Conservation (phyloP, 164 flowering plant species). For the Magnolia kwangsiensis region DNA sequence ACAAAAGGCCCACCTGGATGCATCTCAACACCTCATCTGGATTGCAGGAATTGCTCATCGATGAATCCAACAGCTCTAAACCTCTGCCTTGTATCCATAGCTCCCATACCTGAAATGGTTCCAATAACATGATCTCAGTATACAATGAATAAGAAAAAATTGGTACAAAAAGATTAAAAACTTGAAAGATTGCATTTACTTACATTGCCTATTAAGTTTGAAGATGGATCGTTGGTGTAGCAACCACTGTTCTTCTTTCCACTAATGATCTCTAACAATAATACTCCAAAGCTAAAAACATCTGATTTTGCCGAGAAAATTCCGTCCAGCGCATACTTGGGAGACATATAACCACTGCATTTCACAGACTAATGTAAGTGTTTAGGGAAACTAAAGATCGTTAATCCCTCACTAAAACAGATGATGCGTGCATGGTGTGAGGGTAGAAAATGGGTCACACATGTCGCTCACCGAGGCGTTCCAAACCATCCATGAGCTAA, state of each 20-base stretch:
- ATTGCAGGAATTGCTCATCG: neutral
- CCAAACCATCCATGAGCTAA: no score
- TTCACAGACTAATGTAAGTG: neutral
- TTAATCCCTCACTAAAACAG: no score
- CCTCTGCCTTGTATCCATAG: slow-evolving; percentile 12
- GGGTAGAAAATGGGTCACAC: no score
- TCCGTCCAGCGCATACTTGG: slow-evolving; percentile 37
- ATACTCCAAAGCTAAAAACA: slow-evolving; percentile 45
- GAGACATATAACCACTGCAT: slow-evolving; percentile 44
- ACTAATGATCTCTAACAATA: slow-evolving; percentile 31
- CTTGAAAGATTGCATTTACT: neutral
- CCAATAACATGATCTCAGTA: neutral
- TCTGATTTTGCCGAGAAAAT: slow-evolving; percentile 40
- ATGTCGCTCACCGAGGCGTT: no score
- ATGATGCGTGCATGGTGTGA: no score
- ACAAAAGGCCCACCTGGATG: slow-evolving; percentile 14
- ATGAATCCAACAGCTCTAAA: slow-evolving; percentile 12
- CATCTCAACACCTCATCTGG: slow-evolving; percentile 9
- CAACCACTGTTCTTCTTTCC: slow-evolving; percentile 20
- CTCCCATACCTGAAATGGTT: slow-evolving; percentile 12
- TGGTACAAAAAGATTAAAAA: neutral
- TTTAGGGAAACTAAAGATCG: no score
- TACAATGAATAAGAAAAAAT: no score
- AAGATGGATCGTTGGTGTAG: neutral
- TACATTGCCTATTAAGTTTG: neutral